Evolutionary conservation across 73 alveolate genomes (phyloP).

Genomic region (Tetrahymena borealis): DNA sequence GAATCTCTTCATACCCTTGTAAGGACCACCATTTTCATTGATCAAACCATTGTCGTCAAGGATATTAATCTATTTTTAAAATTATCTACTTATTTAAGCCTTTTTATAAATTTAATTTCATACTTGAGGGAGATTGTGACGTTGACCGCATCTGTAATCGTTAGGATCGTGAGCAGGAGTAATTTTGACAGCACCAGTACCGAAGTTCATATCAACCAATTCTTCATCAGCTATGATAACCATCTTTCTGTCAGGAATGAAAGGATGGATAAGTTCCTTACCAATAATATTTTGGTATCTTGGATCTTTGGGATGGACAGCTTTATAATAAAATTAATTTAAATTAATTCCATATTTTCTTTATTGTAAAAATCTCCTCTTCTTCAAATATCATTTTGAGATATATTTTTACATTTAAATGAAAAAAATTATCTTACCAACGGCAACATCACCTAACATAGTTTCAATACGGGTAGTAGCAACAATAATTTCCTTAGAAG

Average conservation of each 20-base stretch:
- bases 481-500: slow-evolving; percentile 72
- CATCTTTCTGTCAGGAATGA: slow-evolving; percentile 91
- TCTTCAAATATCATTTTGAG: too few species aligned
- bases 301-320: slow-evolving; percentile 98
- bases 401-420: too few species aligned
- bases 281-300: slow-evolving; percentile 95
- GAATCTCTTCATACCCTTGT: slow-evolving; percentile 90
- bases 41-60: slow-evolving; percentile 95
- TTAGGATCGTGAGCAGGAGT: slow-evolving; percentile 99
- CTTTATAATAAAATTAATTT: slow-evolving; percentile 14
- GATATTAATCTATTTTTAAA: slow-evolving; percentile 69
- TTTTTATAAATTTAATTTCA: background rate
- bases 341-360: too few species aligned
- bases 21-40: slow-evolving; percentile 93
- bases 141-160: slow-evolving; percentile 95
- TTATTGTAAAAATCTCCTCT: too few species aligned
- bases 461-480: slow-evolving; percentile 99
- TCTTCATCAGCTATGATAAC: slow-evolving; percentile 76
- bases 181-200: slow-evolving; percentile 99
- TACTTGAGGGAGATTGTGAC: slow-evolving; percentile 64
- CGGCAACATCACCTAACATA: slow-evolving; percentile 99
- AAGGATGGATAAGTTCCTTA: slow-evolving; percentile 92
- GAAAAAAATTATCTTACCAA: too few species aligned
- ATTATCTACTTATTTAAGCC: background rate
- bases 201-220: slow-evolving; percentile 94